phyloP scores from a whole-genome alignment of 257 asterid genomes.

The Ilex asprella region DNA sequence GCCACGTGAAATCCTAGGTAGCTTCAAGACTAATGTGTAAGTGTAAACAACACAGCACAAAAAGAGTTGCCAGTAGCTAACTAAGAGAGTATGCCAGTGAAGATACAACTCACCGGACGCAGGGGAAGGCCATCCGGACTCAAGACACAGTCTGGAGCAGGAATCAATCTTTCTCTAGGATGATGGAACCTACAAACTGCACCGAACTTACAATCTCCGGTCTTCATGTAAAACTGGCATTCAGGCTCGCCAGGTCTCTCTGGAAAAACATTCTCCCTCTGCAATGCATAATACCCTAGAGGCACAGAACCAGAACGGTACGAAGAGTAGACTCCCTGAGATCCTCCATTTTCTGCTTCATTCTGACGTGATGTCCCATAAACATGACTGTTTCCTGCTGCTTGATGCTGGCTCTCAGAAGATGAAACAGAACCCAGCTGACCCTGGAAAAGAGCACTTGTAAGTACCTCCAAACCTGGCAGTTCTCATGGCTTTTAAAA shows the following conservation, averaged over 20 bases:
- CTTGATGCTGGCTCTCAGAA: conserved; percentile 57
- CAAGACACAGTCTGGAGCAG: conserved; percentile 83
- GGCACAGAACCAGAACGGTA: conserved; percentile 56
- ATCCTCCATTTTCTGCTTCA: conserved; percentile 41
- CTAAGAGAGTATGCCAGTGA: no score
- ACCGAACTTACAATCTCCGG: conserved; percentile 97
- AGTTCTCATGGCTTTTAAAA: not conserved
- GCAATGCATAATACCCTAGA: conserved; percentile 64
- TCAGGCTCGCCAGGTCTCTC: conserved; percentile 97
- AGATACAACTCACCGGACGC: conserved; percentile 64
- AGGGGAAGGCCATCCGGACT: conserved; percentile 92
- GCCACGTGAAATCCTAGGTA: no score
- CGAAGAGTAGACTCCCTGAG: conserved; percentile 42
- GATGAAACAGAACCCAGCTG: conserved; percentile 72
- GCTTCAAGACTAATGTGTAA: no score
- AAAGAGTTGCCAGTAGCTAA: no score
- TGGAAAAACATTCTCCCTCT: conserved; percentile 78
- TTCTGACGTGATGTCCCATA: conserved; percentile 45
- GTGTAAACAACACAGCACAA: no score
- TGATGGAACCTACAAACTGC: conserved; percentile 93
- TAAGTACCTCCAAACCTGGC: not conserved
- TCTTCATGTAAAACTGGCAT: conserved; percentile 93
- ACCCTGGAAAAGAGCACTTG: conserved; percentile 43
- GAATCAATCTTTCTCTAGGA: conserved; percentile 74
- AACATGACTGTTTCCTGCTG: conserved; percentile 46